phyloP scores from a whole-genome alignment of 2,329 filamentous ascomycete genomes.

The Pseudopyrenochaeta lycopersici region DNA sequence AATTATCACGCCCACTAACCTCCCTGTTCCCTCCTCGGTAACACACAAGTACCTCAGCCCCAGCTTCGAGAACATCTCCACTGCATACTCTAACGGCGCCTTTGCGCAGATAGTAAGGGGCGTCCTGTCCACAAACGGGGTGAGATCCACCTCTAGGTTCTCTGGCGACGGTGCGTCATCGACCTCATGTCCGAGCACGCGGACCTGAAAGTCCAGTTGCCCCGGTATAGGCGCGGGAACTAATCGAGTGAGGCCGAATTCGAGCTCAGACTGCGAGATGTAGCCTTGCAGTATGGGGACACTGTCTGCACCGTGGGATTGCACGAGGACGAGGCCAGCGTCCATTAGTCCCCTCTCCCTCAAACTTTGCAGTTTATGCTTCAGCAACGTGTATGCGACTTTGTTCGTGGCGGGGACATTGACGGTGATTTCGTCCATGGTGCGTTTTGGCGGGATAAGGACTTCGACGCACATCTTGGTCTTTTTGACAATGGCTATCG shows the following conservation, averaged over 20 bases:
- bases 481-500: slow-evolving; percentile 54
- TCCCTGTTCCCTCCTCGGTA: slow-evolving; percentile 61
- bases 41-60: slow-evolving; percentile 65
- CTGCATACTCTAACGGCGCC: slow-evolving; percentile 66
- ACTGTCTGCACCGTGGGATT: slow-evolving; percentile 26
- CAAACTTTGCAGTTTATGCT: slow-evolving; percentile 58
- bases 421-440: slow-evolving; percentile 66
- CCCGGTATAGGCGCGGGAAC: slow-evolving; percentile 22
- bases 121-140: slow-evolving; percentile 63
- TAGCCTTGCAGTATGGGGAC: slow-evolving; percentile 63
- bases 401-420: slow-evolving; percentile 55
- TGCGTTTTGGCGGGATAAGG: slow-evolving; percentile 62
- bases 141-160: slow-evolving; percentile 52
- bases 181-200: slow-evolving; percentile 49
- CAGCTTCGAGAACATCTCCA: slow-evolving; percentile 68
- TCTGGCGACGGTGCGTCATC: slow-evolving; percentile 33
- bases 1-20: slow-evolving; percentile 63
- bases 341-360: slow-evolving; percentile 64
- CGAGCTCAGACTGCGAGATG: slow-evolving; percentile 63
- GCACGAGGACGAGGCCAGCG: slow-evolving; percentile 65
- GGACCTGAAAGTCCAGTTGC: slow-evolving; percentile 41
- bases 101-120: slow-evolving; percentile 60
- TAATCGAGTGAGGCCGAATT: slow-evolving; percentile 56
- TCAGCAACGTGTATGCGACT: slow-evolving; percentile 54
- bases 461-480: slow-evolving; percentile 53